Conservation (phyloP, 2,329 filamentous ascomycete genomes). For the Colletotrichum liaoningense region DNA sequence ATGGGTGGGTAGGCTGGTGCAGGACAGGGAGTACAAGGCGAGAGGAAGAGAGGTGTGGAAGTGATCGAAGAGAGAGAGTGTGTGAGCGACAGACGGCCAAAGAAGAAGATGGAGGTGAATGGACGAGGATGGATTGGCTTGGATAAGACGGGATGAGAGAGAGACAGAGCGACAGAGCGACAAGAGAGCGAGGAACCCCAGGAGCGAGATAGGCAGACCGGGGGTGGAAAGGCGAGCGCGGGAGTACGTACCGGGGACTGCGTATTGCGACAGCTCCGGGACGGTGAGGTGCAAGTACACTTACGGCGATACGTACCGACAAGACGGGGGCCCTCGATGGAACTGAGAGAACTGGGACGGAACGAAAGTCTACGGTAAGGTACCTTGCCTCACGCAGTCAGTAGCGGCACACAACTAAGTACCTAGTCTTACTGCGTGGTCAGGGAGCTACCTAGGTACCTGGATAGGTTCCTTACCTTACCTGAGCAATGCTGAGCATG, state of each 20-base stretch:
- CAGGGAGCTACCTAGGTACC: too few species aligned
- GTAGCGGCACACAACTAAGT: too few species aligned
- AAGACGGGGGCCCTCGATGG: not conserved
- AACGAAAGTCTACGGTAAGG: not conserved
- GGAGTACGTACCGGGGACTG: conserved; percentile 33
- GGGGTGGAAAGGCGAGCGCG: conserved; percentile 45
- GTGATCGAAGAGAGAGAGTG: conserved; percentile 38
- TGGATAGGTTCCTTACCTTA: too few species aligned
- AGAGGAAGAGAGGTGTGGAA: conserved; percentile 46
- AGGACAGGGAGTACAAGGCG: conserved; percentile 42
- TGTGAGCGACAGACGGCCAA: conserved; percentile 42
- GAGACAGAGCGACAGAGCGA: conserved; percentile 25
- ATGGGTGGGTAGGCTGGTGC: conserved; percentile 45
- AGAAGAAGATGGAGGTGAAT: conserved; percentile 38
- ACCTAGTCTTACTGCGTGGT: too few species aligned
- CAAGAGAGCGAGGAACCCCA: conserved; percentile 30
- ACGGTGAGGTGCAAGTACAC: conserved; percentile 1
- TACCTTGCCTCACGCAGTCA: too few species aligned
- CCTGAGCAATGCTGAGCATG: too few species aligned
- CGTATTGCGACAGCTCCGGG: not conserved
- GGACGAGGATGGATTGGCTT: conserved; percentile 36
- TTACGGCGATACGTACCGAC: not conserved
- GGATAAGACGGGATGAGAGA: conserved; percentile 41
- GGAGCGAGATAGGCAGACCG: conserved; percentile 42
- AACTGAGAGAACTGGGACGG: not conserved